Base-by-base conservation (phyloP, 305 asterid species). In the Fraxinus albicans region DNA sequence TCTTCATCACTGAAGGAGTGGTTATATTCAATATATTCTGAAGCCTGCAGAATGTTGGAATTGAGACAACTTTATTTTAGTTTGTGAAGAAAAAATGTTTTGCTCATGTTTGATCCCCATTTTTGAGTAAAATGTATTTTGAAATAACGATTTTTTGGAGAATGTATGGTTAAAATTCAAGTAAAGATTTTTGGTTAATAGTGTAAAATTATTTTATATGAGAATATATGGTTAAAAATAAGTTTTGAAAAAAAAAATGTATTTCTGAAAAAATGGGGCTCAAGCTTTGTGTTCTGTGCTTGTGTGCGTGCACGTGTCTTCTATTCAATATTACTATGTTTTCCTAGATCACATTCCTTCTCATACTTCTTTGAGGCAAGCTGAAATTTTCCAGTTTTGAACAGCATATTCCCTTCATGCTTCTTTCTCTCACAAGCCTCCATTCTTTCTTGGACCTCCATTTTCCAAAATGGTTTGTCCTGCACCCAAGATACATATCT, bases 401-500 rank as follows among this genome's bases (percentile, higher is more conserved):
- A 92, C 79, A 90, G 85, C 29, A 34, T 44, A 79, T 90, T 92
- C 53, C 96, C 96, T 2, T 90, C 92, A 1, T 34, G 76, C 86
- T 92, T 92, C 67, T 80, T 87, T 63, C 81, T 75, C 75, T 81
- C 87, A 69, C 90, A 89, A 25, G 85, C 85, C 47, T 83, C 81
- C 80, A 90, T 15, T 81, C 89, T 90, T 85, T 92, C 96, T 70
- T 55, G 77, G 21, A 86, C 80, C 47, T 87, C 89, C 96, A 92
- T 92, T 84, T 92, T 90, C 93, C 96, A 91, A 40, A 88, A 91
- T 81, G 91, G 92, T 53, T 88, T 92, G 74, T 89, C 94, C 93
- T 90, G 83, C 79, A 82, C 38, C 4, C 58, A 47, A 40, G 77
- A 23, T 8, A 19, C 12, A 65, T 65, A 44, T 6, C 33, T 29